Percentiles rank a stretch among this genome's conserved stretches.
Evolutionary conservation across 2,329 filamentous ascomycete genomes (phyloP).

Genomic region (Ascochyta viciae-villosae): DNA sequence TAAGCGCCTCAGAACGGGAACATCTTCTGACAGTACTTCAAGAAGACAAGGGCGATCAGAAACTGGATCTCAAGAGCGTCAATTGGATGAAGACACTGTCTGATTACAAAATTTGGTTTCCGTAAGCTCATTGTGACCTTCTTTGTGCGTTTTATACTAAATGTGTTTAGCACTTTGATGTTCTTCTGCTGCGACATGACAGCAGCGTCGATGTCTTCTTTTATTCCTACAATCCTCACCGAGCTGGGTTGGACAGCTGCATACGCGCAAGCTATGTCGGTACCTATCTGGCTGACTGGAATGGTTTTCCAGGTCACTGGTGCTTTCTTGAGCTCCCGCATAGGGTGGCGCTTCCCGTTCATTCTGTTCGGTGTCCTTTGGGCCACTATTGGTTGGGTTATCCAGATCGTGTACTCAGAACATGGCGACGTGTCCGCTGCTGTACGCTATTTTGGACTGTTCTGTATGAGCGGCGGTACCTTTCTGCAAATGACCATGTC

Average conservation of each 20-base stretch:
- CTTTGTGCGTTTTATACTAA: slow-evolving; percentile 8
- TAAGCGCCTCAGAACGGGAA: slow-evolving; percentile 57
- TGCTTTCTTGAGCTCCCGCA: slow-evolving; percentile 34
- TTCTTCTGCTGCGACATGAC: slow-evolving; percentile 48
- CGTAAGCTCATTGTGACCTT: slow-evolving; percentile 58
- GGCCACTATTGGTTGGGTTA: slow-evolving; percentile 59
- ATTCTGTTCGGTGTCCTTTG: slow-evolving; percentile 42
- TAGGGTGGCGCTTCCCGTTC: slow-evolving; percentile 41
- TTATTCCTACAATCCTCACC: slow-evolving; percentile 45
- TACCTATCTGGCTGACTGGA: slow-evolving; percentile 44
- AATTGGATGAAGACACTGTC: slow-evolving; percentile 56
- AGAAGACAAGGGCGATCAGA: slow-evolving; percentile 55
- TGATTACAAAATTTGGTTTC: slow-evolving; percentile 65
- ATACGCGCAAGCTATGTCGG: slow-evolving; percentile 43
- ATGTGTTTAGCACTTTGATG: slow-evolving; percentile 31
- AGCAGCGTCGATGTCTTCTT: slow-evolving; percentile 40
- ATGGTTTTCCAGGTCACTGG: slow-evolving; percentile 35
- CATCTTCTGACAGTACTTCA: slow-evolving; percentile 60
- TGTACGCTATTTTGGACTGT: slow-evolving; percentile 55
- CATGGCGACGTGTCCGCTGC: slow-evolving; percentile 56
- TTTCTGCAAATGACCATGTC: slow-evolving; percentile 63
- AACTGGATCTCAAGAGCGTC: slow-evolving; percentile 56
- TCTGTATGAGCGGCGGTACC: slow-evolving; percentile 47
- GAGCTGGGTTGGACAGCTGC: slow-evolving; percentile 44
- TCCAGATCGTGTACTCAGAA: slow-evolving; percentile 54